Conservation (phyloP, 2,329 filamentous ascomycete species). For the Aspergillus sp. region DNA sequence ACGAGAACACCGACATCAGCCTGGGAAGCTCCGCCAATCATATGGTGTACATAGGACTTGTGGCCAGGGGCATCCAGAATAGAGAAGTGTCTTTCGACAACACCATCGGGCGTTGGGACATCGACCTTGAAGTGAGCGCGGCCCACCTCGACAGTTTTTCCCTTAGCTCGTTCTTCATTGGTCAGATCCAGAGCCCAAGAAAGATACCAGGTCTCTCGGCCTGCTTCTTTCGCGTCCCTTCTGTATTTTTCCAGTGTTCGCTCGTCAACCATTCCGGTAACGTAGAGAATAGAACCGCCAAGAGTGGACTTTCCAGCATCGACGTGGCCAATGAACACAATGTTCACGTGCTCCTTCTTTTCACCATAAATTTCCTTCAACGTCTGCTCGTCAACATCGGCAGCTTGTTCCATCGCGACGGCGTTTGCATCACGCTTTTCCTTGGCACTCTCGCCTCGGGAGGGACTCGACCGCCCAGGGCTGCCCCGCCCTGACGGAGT, state of each 20-base stretch:
- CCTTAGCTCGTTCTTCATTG: conserved; percentile 92
- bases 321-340: conserved; percentile 97
- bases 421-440: conserved; percentile 73
- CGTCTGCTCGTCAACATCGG: conserved; percentile 78
- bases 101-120: conserved; percentile 35
- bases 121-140: conserved; percentile 90
- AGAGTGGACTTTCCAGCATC: conserved; percentile 97
- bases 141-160: conserved; percentile 97
- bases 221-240: conserved; percentile 91
- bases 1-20: conserved; percentile 93
- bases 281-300: conserved; percentile 88
- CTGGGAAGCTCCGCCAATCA: conserved; percentile 94
- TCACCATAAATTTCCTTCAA: conserved; percentile 94
- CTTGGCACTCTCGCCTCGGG: conserved; percentile 56
- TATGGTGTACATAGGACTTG: conserved; percentile 97
- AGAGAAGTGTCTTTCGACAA: conserved; percentile 88
- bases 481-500: conserved; percentile 82
- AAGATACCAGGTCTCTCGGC: conserved; percentile 97
- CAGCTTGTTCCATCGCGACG: conserved; percentile 77
- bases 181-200: conserved; percentile 98
- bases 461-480: conserved; percentile 74
- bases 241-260: conserved; percentile 98
- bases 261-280: conserved; percentile 98
- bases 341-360: conserved; percentile 74
- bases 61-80: conserved; percentile 96